Conservation (phyloP, 768 basidiomycete species). For the Pisolithus orientalis region DNA sequence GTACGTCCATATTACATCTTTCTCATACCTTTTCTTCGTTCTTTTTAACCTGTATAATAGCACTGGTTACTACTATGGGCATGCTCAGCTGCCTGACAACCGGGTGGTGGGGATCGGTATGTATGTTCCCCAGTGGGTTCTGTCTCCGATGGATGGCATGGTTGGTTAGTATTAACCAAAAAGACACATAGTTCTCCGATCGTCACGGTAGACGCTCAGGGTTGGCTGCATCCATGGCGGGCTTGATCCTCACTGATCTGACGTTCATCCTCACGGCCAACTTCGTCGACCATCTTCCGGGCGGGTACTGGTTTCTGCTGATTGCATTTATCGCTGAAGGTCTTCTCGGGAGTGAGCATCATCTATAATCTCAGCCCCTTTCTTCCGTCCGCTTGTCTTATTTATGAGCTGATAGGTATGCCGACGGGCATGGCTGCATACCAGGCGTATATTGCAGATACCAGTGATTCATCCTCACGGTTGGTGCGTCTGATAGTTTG, state of each 20-base stretch:
- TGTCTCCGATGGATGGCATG: neutral
- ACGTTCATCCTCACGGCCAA: slow-evolving; percentile 61
- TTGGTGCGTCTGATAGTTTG: slow-evolving; percentile 17
- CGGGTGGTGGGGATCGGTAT: slow-evolving; percentile 81
- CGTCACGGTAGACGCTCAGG: slow-evolving; percentile 63
- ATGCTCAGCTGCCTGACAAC: slow-evolving; percentile 72
- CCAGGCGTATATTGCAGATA: slow-evolving; percentile 69
- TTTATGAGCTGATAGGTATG: slow-evolving; percentile 35
- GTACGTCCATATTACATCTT: slow-evolving; percentile 30
- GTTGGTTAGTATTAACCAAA: neutral
- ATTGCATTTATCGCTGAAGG: slow-evolving; percentile 65
- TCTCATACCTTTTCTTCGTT: neutral
- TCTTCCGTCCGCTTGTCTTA: neutral
- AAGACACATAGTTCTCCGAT: slow-evolving; percentile 57
- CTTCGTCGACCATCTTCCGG: slow-evolving; percentile 58
- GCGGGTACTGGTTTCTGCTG: slow-evolving; percentile 77
- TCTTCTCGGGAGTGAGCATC: slow-evolving; percentile 55
- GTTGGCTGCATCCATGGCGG: slow-evolving; percentile 54
- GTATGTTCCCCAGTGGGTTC: slow-evolving; percentile 35
- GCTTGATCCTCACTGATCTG: slow-evolving; percentile 56
- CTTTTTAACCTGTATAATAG: neutral
- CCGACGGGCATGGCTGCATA: slow-evolving; percentile 43
- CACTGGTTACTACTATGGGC: slow-evolving; percentile 47
- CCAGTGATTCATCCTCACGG: slow-evolving; percentile 50
- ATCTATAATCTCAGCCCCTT: neutral